Conservation (phyloP, 2,329 filamentous ascomycete genomes). For the Xylaria sp. region DNA sequence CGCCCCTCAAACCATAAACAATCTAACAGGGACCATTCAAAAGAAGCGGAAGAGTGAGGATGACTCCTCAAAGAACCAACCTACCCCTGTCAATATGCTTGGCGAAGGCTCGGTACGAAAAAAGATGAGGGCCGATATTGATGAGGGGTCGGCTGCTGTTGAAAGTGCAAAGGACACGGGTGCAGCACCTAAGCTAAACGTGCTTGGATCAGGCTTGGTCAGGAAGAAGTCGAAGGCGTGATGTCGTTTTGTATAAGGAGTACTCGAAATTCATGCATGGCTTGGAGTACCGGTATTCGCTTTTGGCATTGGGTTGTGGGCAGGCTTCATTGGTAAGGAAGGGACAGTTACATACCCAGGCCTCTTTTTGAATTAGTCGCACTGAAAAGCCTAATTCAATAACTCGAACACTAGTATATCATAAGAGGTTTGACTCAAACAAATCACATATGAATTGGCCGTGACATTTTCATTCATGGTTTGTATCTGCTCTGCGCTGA, state of each 20-base stretch:
- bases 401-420: background rate
- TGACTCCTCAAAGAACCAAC: background rate
- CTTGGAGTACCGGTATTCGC: constrained; percentile 14
- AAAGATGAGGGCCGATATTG: constrained; percentile 57
- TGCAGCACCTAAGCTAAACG: constrained; percentile 22
- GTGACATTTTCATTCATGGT: background rate
- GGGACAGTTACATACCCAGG: constrained; percentile 9
- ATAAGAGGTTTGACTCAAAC: too few relatives aligned
- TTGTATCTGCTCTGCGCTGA: background rate
- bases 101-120: constrained; percentile 59
- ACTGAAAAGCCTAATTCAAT: background rate
- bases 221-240: constrained; percentile 29
- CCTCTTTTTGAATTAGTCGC: background rate
- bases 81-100: constrained; percentile 50
- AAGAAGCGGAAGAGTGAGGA: constrained; percentile 54
- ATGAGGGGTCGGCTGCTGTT: background rate
- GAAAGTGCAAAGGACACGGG: background rate
- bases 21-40: constrained; percentile 62
- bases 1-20: constrained; percentile 53
- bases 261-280: constrained; percentile 1
- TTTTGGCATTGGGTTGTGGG: background rate
- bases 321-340: background rate
- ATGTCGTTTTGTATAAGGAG: constrained; percentile 9
- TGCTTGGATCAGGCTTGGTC: constrained; percentile 33
- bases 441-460: background rate